Conservation (phyloP, 352 stramenopile species). For the Phytophthora boehmeriae region DNA sequence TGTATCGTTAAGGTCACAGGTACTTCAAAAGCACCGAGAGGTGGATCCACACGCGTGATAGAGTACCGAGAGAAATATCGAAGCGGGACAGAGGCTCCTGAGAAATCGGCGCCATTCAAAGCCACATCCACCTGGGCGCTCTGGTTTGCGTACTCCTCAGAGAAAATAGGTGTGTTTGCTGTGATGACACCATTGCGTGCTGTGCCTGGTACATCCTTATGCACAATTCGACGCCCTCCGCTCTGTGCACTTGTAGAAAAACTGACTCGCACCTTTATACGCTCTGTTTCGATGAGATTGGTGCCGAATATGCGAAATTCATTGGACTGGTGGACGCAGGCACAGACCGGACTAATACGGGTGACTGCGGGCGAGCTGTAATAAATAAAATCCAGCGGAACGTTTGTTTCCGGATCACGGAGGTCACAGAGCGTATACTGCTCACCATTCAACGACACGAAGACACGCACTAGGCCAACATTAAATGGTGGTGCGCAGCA, state of each 20-base stretch:
- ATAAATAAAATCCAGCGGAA: conserved; percentile 68
- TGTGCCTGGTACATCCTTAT: conserved; percentile 43
- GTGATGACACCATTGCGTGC: conserved; percentile 60
- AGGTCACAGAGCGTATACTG: conserved; percentile 80
- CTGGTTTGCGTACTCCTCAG: conserved; percentile 48
- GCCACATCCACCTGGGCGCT: conserved; percentile 64
- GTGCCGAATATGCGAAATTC: conserved; percentile 59
- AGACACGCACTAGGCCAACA: conserved; percentile 56
- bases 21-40: conserved; percentile 64
- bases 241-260: conserved; percentile 21
- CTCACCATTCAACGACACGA: conserved; percentile 74
- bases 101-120: conserved; percentile 74
- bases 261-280: conserved; percentile 67
- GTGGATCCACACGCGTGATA: conserved; percentile 53
- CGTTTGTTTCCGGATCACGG: conserved; percentile 48
- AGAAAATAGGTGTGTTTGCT: conserved; percentile 49
- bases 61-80: conserved; percentile 63
- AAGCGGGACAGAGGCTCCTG: conserved; percentile 44
- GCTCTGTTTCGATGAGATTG: conserved; percentile 79
- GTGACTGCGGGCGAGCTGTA: conserved; percentile 68
- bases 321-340: conserved; percentile 54
- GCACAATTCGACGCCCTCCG: conserved; percentile 31
- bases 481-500: conserved; percentile 74
- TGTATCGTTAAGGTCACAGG: conserved; percentile 45
- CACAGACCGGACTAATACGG: conserved; percentile 61